These are phyloP conservation scores for Colletotrichum filicis DNA, from an alignment of 2,329 filamentous ascomycete genomes.

Conservation along the genomic window DNA sequence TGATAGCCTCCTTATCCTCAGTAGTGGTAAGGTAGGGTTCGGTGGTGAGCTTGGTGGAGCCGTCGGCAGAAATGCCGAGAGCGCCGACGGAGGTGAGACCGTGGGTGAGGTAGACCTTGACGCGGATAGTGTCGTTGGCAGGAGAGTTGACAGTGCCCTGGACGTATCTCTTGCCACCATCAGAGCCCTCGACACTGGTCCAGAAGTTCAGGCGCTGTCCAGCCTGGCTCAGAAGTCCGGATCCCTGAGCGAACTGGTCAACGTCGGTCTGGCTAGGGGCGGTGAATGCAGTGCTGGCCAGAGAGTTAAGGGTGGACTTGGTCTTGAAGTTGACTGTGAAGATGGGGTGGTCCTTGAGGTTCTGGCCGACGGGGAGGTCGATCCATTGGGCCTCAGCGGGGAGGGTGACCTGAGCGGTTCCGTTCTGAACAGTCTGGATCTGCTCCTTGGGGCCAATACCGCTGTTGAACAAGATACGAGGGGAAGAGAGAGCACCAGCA, in stretches of 20 bases:
- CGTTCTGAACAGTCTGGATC: constrained; percentile 58
- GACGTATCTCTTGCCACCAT: constrained; percentile 49
- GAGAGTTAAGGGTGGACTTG: constrained; percentile 38
- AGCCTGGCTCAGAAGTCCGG: constrained; percentile 55
- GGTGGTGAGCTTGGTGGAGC: constrained; percentile 53
- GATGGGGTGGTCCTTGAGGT: constrained; percentile 48
- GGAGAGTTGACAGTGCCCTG: constrained; percentile 59
- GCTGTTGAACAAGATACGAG: constrained; percentile 65
- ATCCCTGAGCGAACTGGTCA: constrained; percentile 46
- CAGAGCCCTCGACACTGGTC: constrained; percentile 53
- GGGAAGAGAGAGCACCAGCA: constrained; percentile 36
- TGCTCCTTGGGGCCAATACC: constrained; percentile 64
- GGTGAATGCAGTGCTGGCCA: constrained; percentile 21
- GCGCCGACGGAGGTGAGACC: constrained; percentile 59
- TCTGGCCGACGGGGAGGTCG: constrained; percentile 54
- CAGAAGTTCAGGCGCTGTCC: constrained; percentile 59
- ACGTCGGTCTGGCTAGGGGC: constrained; percentile 42
- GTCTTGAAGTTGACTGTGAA: constrained; percentile 43
- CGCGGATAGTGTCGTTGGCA: constrained; percentile 53
- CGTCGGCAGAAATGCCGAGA: constrained; percentile 53
- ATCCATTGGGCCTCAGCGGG: constrained; percentile 41
- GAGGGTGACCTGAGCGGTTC: constrained; percentile 44
- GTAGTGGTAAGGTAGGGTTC: constrained; percentile 46
- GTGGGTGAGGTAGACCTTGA: constrained; percentile 63
- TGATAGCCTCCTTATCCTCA: constrained; percentile 42